Evolutionary conservation across 768 basidiomycete species (phyloP).

Genomic region (Podaxis sp.): DNA sequence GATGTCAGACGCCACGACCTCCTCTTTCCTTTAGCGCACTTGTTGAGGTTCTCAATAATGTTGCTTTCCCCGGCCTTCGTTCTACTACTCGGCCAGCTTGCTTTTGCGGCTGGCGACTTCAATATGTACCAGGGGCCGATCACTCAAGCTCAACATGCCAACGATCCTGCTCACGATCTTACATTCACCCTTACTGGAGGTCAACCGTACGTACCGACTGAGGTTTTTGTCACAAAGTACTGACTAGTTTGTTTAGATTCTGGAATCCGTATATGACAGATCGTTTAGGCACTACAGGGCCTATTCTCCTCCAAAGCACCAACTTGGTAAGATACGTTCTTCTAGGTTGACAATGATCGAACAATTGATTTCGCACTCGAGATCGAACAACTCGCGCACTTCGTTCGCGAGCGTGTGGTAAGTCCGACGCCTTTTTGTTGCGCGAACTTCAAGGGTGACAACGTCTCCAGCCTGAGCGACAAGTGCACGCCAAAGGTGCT

Average conservation of each 20-base stretch:
- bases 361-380: background rate
- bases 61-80: conserved; percentile 2
- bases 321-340: conserved; percentile 13
- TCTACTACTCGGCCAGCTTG: conserved; percentile 10
- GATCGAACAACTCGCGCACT: conserved; percentile 22
- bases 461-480: conserved; percentile 26
- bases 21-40: background rate
- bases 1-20: background rate
- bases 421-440: background rate
- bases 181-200: conserved; percentile 17
- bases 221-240: background rate
- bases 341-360: background rate
- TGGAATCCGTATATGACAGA: conserved; percentile 17
- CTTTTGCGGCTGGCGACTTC: conserved; percentile 4
- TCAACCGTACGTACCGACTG: conserved; percentile 14
- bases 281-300: conserved; percentile 17
- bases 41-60: conserved; percentile 3
- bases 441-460: background rate
- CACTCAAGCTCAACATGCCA: background rate
- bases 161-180: conserved; percentile 15
- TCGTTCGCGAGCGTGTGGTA: conserved; percentile 21
- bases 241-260: conserved; percentile 3
- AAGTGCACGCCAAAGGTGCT: conserved; percentile 36
- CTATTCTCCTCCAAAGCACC: conserved; percentile 17
- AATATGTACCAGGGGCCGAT: conserved; percentile 7